Evolutionary conservation across 2,329 filamentous ascomycete genomes (phyloP), one percentile per base, ranked within the genome.

Genomic region (Cercospora nicotianae): DNA sequence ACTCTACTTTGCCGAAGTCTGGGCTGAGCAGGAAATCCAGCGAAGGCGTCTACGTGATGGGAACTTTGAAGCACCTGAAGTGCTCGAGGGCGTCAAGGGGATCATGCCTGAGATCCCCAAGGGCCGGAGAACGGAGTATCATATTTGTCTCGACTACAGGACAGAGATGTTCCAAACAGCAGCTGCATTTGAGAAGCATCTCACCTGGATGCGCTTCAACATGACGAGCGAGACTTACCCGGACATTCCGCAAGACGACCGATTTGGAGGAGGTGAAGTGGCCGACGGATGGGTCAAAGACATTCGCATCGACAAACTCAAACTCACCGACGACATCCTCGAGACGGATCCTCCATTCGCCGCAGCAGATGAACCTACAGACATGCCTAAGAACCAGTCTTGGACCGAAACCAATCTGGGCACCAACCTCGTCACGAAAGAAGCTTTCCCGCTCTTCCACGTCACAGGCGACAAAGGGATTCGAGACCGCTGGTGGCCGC

Each of bases 1-100:
- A 72, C 77, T 80, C 67, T 81, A 82, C n/a, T 80, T 87, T 63
- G 80, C 83, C 4, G 81, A 84, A 66, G 81, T 87, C 48, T 87
- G 82, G 65, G 84, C 82, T 23, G 80, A 83, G 55, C 86, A 87
- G 73, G 85, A 87, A 73, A 82, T 82, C 59, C 74, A 67, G n/a
- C 82, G 55, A 12, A 30, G 60, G 36, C 66, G 68, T 16, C 48
- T 72, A 9, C 63, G 63, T 2, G 63, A 70, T 20, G 67, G 65
- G 6, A 60, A 48, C 13, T 68, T 66, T 18, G 51, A 66, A 36
- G 36, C 48, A 3, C 69, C 66, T 3, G 51, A 63, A 16, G 20
- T 68, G 9, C 51, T 36, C 3, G 48, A 63, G 10, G 66, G 61
- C 10, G 57, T 51, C 3, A n/a, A 39, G 13, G 70, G 69, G 1